Base-by-base conservation (phyloP, 202 grass and related monocot species). In the Carex sylvatica region DNA sequence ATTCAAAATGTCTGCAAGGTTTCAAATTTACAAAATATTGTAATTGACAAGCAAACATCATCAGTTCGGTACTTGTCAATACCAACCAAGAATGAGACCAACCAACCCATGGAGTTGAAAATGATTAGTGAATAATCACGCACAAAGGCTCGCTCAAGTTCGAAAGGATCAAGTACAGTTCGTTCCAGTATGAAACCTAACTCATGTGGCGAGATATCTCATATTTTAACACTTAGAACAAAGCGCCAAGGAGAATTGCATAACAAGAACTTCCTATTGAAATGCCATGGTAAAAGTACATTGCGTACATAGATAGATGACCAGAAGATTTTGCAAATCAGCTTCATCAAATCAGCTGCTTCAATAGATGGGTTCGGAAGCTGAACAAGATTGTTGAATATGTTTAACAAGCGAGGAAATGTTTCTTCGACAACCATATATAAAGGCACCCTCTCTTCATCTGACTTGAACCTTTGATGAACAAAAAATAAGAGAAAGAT, bases 271-370 rank as follows among this genome's bases (percentile, higher is more conserved):
- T 75, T 26, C 47, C 55, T 56, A 56, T 3, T 56, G 24, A 76
- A 76, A 76, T 35, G 51, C 13, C 24, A 56, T 40, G 9, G 49
- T 71, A 71, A 66, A 14, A 82, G 67, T 72, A 12, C 36, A 35
- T 46, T 53, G 60, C 92, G 30, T 91, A 98, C 95, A 86, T 98
- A 98, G 78, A 98, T 98, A 80, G 95, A 98, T 60, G 95, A 98
- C 95, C 95, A 98, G 88, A 98, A 98, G 87, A 98, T 93, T 94
- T 98, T 98, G 86, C 95, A 94, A 87, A 94, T 91, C 59, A 98
- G 83, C 84, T 98, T 98, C 85, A 93, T 87, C 53, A 98, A 80
- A 81, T 94, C 95, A 80, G 95, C 92, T 73, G 91, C 89, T 93
- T 98, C 95, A 87, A 98, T 83, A 42, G 92, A 76, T 5, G 95